Evolutionary conservation across 2,329 filamentous ascomycete genomes (phyloP).

Genomic region (Mollisiaceae sp.): DNA sequence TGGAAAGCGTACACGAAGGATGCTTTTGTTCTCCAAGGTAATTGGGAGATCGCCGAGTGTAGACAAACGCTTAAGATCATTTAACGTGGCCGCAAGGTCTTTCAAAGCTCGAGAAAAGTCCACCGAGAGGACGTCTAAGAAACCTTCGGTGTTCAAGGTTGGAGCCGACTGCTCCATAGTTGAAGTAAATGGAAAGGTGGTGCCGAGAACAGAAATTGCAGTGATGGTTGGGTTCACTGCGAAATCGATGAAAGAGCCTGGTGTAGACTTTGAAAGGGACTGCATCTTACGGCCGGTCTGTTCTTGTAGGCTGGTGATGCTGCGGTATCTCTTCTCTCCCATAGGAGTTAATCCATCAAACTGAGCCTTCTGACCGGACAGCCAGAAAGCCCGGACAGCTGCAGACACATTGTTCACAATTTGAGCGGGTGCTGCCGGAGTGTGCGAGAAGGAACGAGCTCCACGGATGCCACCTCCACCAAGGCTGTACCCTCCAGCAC

Average conservation of each 20-base stretch:
- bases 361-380: slow-evolving; percentile 87
- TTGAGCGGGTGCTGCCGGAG: slow-evolving; percentile 82
- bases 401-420: slow-evolving; percentile 95
- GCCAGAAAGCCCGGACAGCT: slow-evolving; percentile 87
- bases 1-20: slow-evolving; percentile 81
- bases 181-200: slow-evolving; percentile 53
- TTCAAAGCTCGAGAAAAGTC: slow-evolving; percentile 89
- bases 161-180: slow-evolving; percentile 52
- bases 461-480: slow-evolving; percentile 73
- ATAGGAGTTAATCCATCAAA: slow-evolving; percentile 78
- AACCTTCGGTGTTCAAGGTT: slow-evolving; percentile 79
- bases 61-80: slow-evolving; percentile 80
- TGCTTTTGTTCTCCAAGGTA: slow-evolving; percentile 65
- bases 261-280: slow-evolving; percentile 57
- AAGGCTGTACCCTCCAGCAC: slow-evolving; percentile 85
- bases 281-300: slow-evolving; percentile 72
- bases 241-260: slow-evolving; percentile 90
- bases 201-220: slow-evolving; percentile 75
- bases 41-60: slow-evolving; percentile 84
- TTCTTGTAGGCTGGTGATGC: slow-evolving; percentile 76
- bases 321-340: slow-evolving; percentile 80
- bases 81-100: slow-evolving; percentile 78
- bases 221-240: slow-evolving; percentile 87
- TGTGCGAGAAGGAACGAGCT: slow-evolving; percentile 87
- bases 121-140: slow-evolving; percentile 82